Evolutionary conservation across 352 stramenopile genomes (phyloP).

Genomic region (Phytophthora capsici): DNA sequence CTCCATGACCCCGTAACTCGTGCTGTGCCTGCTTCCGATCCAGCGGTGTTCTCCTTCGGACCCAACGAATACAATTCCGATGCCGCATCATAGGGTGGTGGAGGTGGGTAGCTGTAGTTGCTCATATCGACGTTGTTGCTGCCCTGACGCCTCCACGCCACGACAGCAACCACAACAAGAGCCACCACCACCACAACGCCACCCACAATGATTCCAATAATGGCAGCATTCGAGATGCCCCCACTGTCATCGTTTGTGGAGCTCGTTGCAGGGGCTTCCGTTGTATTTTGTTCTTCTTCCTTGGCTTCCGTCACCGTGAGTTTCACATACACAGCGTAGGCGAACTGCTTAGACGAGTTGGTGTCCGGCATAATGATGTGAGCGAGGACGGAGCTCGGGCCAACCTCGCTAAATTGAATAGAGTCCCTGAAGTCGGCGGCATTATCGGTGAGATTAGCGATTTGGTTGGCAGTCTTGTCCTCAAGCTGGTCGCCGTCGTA

Average conservation of each 20-base stretch:
- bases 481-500: constrained; percentile 51
- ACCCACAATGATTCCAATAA: constrained; percentile 68
- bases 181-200: constrained; percentile 54
- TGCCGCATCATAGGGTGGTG: constrained; percentile 56
- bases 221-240: constrained; percentile 50
- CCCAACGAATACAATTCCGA: constrained; percentile 38
- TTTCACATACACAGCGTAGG: constrained; percentile 55
- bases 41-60: constrained; percentile 26
- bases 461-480: constrained; percentile 62
- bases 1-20: constrained; percentile 32
- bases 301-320: constrained; percentile 44
- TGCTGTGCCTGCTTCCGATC: constrained; percentile 22
- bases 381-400: constrained; percentile 56
- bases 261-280: constrained; percentile 23
- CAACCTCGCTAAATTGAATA: constrained; percentile 43
- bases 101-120: constrained; percentile 56
- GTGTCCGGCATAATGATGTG: constrained; percentile 66
- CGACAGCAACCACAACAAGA: constrained; percentile 46
- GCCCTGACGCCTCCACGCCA: constrained; percentile 44
- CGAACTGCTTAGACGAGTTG: constrained; percentile 55
- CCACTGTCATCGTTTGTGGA: constrained; percentile 22
- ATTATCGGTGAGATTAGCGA: constrained; percentile 68
- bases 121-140: constrained; percentile 29
- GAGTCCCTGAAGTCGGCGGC: constrained; percentile 40
- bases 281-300: constrained; percentile 11